phyloP scores from a whole-genome alignment of 148 eudicot species.

The Fallopia convolvulus region DNA sequence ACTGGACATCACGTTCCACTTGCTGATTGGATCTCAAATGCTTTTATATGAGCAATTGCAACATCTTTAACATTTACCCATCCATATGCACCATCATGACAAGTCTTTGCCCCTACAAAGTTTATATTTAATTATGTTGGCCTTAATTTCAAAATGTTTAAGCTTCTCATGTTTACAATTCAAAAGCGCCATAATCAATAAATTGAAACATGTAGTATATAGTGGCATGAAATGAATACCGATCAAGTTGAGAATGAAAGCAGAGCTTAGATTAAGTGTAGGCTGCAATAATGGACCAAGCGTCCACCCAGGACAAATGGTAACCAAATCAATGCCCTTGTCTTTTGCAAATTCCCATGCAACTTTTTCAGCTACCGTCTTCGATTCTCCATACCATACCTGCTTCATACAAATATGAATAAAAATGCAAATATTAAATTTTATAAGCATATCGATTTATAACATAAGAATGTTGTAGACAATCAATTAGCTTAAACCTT shows the following conservation, averaged over 20 bases:
- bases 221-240: constrained; percentile 14
- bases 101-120: constrained; percentile 31
- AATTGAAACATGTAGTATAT: too few relatives aligned
- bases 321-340: constrained; percentile 23
- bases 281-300: constrained; percentile 30
- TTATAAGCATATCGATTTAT: too few relatives aligned
- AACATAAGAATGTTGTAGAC: neutral
- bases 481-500: constrained; percentile 21
- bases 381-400: constrained; percentile 7
- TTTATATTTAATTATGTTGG: too few relatives aligned
- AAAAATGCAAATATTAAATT: too few relatives aligned
- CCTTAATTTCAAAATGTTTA: neutral
- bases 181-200: too few relatives aligned
- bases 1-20: constrained; percentile 46
- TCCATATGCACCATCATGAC: constrained; percentile 24
- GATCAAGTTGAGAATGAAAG: constrained; percentile 23
- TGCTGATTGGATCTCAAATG: constrained; percentile 50
- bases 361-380: constrained; percentile 25
- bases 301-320: constrained; percentile 23
- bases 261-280: neutral
- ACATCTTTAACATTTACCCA: constrained; percentile 56
- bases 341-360: constrained; percentile 31
- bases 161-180: neutral
- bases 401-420: neutral
- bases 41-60: constrained; percentile 47